Conservation (phyloP, 306 rosid genomes). For the Citrullus mucosospermus region DNA sequence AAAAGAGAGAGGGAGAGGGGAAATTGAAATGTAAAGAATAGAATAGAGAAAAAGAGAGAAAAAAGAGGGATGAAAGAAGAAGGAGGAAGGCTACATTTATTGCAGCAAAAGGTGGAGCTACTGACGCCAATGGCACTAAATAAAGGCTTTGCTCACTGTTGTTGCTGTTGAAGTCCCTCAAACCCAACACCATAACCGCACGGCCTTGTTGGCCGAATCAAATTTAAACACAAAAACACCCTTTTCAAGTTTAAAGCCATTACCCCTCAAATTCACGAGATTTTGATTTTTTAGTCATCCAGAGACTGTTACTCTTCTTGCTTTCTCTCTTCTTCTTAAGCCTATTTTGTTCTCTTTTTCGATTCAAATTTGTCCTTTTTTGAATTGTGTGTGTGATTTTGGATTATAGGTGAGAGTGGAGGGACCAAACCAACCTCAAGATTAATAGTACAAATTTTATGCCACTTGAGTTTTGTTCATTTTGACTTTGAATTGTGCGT, state of each 20-base stretch:
- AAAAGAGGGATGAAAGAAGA: background rate
- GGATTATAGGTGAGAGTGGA: too few relatives aligned
- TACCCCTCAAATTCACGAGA: background rate
- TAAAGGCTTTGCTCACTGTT: background rate
- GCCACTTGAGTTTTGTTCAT: too few relatives aligned
- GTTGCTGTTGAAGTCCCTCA: background rate
- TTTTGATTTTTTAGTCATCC: background rate
- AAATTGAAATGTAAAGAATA: background rate
- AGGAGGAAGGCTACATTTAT: slow-evolving; percentile 16
- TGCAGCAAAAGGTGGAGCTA: slow-evolving; percentile 23
- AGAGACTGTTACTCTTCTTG: background rate
- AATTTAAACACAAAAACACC: background rate
- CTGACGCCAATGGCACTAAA: slow-evolving; percentile 7
- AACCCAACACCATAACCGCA: background rate
- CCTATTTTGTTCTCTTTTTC: background rate
- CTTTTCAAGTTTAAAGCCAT: background rate
- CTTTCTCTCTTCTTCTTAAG: background rate
- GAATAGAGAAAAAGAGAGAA: background rate
- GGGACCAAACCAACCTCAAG: too few relatives aligned
- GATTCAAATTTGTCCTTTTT: background rate
- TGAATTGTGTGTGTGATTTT: background rate
- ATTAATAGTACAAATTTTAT: too few relatives aligned
- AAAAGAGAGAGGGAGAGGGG: background rate
- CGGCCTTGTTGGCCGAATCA: background rate
- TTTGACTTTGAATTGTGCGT: too few relatives aligned